Base-by-base conservation (phyloP, 768 basidiomycete genomes). In the Suillus tomentosus region DNA sequence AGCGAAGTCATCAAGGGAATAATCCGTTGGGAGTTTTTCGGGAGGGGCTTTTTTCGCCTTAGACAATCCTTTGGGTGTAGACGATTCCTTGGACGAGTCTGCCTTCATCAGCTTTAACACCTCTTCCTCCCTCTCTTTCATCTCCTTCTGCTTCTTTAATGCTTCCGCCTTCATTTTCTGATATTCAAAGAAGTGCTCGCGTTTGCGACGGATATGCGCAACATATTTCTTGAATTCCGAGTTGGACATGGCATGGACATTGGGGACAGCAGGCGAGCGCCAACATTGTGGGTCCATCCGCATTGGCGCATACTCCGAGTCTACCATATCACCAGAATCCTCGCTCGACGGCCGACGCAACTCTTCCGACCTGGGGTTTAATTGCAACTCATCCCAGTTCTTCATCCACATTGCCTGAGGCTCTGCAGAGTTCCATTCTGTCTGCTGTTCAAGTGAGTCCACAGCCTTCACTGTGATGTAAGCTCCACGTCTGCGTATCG, bases 361-460 rank as follows among this genome's bases (percentile, higher is more conserved):
- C 34, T 27, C 40, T 27, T 24, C 37, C 5, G 22, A 72, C 1
- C 68, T 40, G 9, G 67, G 60, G 0, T 65, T 47, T 5, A 79
- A 31, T 31, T 68, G 67, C 61, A 90, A 80, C 72, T 92, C 89
- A 69, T 88, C 86, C 74, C 88, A 83, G 64, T 86, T 82, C 68
- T 82, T 79, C 63, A 93, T 80, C 74, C 89, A 90, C 54, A 85
- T 79, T n/a, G 86, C 86, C 71, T 91, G 84, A 48, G 74, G 76
- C 69, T 90, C 87, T 17, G 84, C 89, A 64, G 83, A 81, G 69
- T 82, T 82, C 91, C 93, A 95, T 66, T 91, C 89, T 27, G 90
- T 88, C 73, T 89, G 92, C 68, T 91, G 82, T 63, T 90, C 85
- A 61, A 79, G 85, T 37, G 89, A 85, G 71, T 95, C 93, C 73